Evolutionary conservation across 352 stramenopile genomes (phyloP).

Genomic region (Globisporangium uncinulatum): DNA sequence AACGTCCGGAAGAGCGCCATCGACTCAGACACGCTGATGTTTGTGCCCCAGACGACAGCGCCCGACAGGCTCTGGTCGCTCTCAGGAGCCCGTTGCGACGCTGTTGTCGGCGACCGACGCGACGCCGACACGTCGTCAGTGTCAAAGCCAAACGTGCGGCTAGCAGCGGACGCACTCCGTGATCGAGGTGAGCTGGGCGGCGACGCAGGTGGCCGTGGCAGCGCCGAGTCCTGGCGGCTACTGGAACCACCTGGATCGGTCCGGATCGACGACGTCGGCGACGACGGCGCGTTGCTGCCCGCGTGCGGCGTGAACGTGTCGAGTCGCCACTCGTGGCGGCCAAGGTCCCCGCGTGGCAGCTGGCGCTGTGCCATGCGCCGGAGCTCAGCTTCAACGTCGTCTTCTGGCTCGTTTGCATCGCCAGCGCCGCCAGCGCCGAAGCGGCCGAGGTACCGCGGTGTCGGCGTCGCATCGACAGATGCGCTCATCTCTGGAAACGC

Average conservation of each 20-base stretch:
- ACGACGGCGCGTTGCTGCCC: conserved; percentile 19
- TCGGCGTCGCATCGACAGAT: conserved; percentile 72
- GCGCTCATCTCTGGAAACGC: conserved; percentile 76
- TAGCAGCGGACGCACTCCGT: conserved; percentile 4
- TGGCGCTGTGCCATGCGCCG: conserved; percentile 73
- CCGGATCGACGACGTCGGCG: conserved; percentile 38
- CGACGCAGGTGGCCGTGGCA: conserved; percentile 55
- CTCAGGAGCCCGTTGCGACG: conserved; percentile 12
- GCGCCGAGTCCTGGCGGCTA: conserved; percentile 12
- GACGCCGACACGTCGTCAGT: conserved; percentile 31
- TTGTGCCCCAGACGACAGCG: conserved; percentile 92
- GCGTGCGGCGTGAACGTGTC: conserved; percentile 38
- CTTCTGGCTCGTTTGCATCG: conserved; percentile 29
- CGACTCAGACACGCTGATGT: conserved; percentile 90
- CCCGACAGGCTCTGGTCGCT: conserved; percentile 57
- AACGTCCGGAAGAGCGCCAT: conserved; percentile 90
- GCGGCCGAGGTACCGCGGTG: conserved; percentile 69
- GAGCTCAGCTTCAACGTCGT: conserved; percentile 75
- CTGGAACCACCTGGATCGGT: conserved; percentile 22
- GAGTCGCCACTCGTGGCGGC: conserved; percentile 68
- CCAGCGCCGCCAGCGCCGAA: conserved; percentile 18
- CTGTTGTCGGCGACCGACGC: conserved; percentile 15
- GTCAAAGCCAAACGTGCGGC: conserved; percentile 9
- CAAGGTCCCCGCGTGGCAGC: conserved; percentile 70
- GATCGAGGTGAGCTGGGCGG: conserved; percentile 51